Evolutionary conservation across 176 grass and related monocot genomes (phyloP).

Genomic region (Bromus sterilis): DNA sequence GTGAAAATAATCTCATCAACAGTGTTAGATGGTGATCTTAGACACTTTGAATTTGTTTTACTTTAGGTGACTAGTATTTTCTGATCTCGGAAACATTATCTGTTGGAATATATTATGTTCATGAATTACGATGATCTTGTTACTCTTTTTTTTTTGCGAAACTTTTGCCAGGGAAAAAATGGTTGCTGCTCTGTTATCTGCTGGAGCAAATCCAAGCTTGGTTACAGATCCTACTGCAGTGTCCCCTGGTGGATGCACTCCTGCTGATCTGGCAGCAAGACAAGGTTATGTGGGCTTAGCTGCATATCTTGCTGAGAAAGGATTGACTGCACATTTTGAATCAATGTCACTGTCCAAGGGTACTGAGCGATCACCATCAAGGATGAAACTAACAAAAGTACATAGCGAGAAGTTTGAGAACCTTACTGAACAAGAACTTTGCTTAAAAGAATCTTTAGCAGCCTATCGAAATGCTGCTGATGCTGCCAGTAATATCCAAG

Average conservation of each 20-base stretch:
- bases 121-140: background rate
- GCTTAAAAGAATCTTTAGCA: slow-evolving; percentile 89
- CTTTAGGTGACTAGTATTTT: background rate
- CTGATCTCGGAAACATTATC: slow-evolving; percentile 1
- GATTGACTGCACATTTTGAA: slow-evolving; percentile 79
- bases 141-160: slow-evolving; percentile 9
- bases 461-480: slow-evolving; percentile 94
- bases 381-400: slow-evolving; percentile 23
- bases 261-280: slow-evolving; percentile 77
- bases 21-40: background rate
- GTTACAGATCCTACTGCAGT: slow-evolving; percentile 76
- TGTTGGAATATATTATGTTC: slow-evolving; percentile 3
- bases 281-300: slow-evolving; percentile 88
- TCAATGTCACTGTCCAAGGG: slow-evolving; percentile 72
- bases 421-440: slow-evolving; percentile 90
- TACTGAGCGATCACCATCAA: slow-evolving; percentile 11
- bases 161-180: slow-evolving; percentile 74
- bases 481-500: slow-evolving; percentile 88
- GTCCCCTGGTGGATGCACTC: slow-evolving; percentile 56
- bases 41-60: background rate
- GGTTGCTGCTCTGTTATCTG: slow-evolving; percentile 90
- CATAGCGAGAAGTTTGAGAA: slow-evolving; percentile 40
- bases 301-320: slow-evolving; percentile 86
- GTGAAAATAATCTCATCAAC: background rate
- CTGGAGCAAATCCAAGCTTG: slow-evolving; percentile 94